Conservation (phyloP, 805 yeast genomes). For the Jamesozyma gamospora region DNA sequence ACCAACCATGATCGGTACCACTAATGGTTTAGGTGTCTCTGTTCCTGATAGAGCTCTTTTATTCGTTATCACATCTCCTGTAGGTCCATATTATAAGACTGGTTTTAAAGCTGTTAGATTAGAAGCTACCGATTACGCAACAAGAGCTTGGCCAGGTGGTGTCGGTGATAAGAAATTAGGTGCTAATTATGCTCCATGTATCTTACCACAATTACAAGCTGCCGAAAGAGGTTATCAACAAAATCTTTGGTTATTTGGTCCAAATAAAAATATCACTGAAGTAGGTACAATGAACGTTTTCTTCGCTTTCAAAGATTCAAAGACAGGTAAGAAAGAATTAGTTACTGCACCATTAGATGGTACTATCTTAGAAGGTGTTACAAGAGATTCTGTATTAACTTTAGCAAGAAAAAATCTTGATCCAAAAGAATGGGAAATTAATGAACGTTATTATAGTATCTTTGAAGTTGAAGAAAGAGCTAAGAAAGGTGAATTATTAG, state of each 20-base stretch:
- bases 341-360: conserved; percentile 97
- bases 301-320: conserved; percentile 65
- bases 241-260: conserved; percentile 93
- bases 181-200: conserved; percentile 95
- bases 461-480: conserved; percentile 72
- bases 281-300: conserved; percentile 97
- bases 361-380: conserved; percentile 92
- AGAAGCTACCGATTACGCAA: conserved; percentile 92
- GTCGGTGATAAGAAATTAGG: conserved; percentile 94
- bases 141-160: conserved; percentile 99
- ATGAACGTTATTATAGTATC: conserved; percentile 78
- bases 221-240: conserved; percentile 89
- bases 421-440: conserved; percentile 67
- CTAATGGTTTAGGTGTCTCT: conserved; percentile 78
- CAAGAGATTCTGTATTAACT: conserved; percentile 76
- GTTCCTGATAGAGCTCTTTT: conserved; percentile 73
- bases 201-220: conserved; percentile 83
- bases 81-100: conserved; percentile 89
- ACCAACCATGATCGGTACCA: conserved; percentile 93
- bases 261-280: conserved; percentile 79
- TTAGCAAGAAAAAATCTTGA: conserved; percentile 70
- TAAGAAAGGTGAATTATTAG: conserved; percentile 70
- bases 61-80: conserved; percentile 87
- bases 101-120: conserved; percentile 92
- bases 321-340: conserved; percentile 76